Conservation (phyloP, 2,329 filamentous ascomycete genomes). For the Cercospora zeina region DNA sequence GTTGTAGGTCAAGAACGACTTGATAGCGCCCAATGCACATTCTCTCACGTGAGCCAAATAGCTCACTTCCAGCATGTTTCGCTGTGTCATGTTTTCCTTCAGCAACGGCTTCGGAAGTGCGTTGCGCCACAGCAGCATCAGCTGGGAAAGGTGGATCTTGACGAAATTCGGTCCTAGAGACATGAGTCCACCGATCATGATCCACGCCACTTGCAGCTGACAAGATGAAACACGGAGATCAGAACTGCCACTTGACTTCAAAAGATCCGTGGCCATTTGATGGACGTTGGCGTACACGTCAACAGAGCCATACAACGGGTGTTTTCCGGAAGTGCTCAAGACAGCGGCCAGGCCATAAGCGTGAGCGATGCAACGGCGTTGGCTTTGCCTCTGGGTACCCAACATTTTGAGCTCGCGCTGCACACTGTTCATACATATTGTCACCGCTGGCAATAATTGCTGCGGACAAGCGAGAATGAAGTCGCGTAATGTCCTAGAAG, state of each 20-base stretch:
- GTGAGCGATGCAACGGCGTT: slow-evolving; percentile 82
- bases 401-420: slow-evolving; percentile 81
- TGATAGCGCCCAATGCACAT: slow-evolving; percentile 85
- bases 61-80: slow-evolving; percentile 82
- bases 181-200: slow-evolving; percentile 94
- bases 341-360: slow-evolving; percentile 89
- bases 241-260: slow-evolving; percentile 89
- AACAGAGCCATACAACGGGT: slow-evolving; percentile 89
- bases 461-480: slow-evolving; percentile 91
- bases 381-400: slow-evolving; percentile 71
- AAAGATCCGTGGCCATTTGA: slow-evolving; percentile 82
- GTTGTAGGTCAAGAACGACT: slow-evolving; percentile 92
- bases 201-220: slow-evolving; percentile 97
- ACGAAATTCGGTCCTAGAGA: slow-evolving; percentile 96
- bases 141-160: slow-evolving; percentile 93
- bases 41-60: slow-evolving; percentile 94
- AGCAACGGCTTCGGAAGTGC: slow-evolving; percentile 91
- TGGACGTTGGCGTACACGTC: slow-evolving; percentile 92
- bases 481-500: slow-evolving; percentile 78
- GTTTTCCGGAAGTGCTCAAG: slow-evolving; percentile 81
- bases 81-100: slow-evolving; percentile 82
- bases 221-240: slow-evolving; percentile 89
- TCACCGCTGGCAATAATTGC: slow-evolving; percentile 85
- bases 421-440: slow-evolving; percentile 95
- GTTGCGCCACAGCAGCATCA: slow-evolving; percentile 95